These are phyloP conservation scores for Scedosporium boydii DNA, from an alignment of 2,329 filamentous ascomycete species.

Conservation along the genomic window DNA sequence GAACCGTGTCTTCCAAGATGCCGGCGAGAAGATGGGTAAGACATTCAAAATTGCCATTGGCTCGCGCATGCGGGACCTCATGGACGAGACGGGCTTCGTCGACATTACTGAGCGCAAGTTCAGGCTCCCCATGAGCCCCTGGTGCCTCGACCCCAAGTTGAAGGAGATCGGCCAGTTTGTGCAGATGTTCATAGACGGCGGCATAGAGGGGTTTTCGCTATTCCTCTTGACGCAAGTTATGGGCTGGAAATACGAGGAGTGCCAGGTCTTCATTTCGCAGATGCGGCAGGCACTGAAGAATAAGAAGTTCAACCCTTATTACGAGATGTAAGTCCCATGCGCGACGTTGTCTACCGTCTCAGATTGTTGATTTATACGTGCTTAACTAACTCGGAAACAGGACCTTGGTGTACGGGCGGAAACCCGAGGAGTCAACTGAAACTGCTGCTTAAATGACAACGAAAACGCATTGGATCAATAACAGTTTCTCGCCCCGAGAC, in stretches of 20 bases:
- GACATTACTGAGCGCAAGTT: slow-evolving; percentile 26
- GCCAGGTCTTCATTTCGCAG: slow-evolving; percentile 14
- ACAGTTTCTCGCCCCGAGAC: too few species aligned
- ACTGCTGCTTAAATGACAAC: too few species aligned
- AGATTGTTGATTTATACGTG: too few species aligned
- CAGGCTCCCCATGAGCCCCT: slow-evolving; percentile 34
- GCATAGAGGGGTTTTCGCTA: slow-evolving; percentile 19
- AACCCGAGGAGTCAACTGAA: too few species aligned
- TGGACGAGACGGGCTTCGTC: slow-evolving; percentile 24
- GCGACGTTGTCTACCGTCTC: too few species aligned
- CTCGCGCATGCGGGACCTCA: slow-evolving; percentile 1
- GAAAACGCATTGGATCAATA: too few species aligned
- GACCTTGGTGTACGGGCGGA: too few species aligned
- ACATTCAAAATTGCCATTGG: not conserved
- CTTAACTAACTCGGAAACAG: too few species aligned
- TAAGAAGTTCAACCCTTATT: not conserved
- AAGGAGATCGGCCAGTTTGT: slow-evolving; percentile 30
- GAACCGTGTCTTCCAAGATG: not conserved
- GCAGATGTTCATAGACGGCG: slow-evolving; percentile 16
- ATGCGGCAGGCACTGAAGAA: slow-evolving; percentile 11
- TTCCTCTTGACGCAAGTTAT: slow-evolving; percentile 18
- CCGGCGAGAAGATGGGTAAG: slow-evolving; percentile 1
- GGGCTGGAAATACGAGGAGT: slow-evolving; percentile 18
- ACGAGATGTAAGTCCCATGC: not conserved
- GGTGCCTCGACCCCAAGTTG: slow-evolving; percentile 35